A percentile compares a stretch with the other conserved stretches of the same genome.
Conservation (phyloP, 2,329 filamentous ascomycete species). For the Cladosporium sp. region DNA sequence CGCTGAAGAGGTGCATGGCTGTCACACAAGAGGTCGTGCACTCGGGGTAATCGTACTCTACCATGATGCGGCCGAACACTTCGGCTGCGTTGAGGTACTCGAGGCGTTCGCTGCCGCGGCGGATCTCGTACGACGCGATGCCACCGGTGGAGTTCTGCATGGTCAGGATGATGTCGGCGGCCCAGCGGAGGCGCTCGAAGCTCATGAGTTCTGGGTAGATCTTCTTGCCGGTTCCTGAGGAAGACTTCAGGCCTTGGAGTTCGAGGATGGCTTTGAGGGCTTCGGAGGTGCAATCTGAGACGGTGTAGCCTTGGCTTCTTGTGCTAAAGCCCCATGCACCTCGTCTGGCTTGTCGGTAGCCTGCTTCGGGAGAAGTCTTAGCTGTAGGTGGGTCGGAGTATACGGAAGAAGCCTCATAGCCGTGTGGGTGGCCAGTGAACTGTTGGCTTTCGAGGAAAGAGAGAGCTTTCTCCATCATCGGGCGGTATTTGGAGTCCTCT, state of each 20-base stretch:
- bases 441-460: slow-evolving; percentile 87
- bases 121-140: slow-evolving; percentile 84
- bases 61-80: slow-evolving; percentile 95
- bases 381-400: slow-evolving; percentile 30
- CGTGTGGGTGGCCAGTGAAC: slow-evolving; percentile 74
- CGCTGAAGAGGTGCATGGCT: slow-evolving; percentile 74
- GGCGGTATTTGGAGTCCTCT: slow-evolving; percentile 69
- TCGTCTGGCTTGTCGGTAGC: slow-evolving; percentile 83
- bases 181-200: slow-evolving; percentile 75
- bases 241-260: slow-evolving; percentile 65
- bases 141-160: slow-evolving; percentile 87
- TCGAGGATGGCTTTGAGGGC: slow-evolving; percentile 81
- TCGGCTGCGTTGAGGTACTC: slow-evolving; percentile 93
- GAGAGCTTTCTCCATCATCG: slow-evolving; percentile 78
- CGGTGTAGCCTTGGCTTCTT: slow-evolving; percentile 85
- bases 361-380: slow-evolving; percentile 24
- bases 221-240: slow-evolving; percentile 34
- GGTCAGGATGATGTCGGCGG: slow-evolving; percentile 82
- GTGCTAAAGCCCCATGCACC: slow-evolving; percentile 97
- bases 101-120: slow-evolving; percentile 70
- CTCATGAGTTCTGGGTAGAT: slow-evolving; percentile 68
- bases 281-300: slow-evolving; percentile 92
- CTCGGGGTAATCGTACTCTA: slow-evolving; percentile 97
- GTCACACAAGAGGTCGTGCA: slow-evolving; percentile 95
- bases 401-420: slow-evolving; percentile 62